Conservation (phyloP, 257 asterid genomes). For the Capsicum rhomboideum region DNA sequence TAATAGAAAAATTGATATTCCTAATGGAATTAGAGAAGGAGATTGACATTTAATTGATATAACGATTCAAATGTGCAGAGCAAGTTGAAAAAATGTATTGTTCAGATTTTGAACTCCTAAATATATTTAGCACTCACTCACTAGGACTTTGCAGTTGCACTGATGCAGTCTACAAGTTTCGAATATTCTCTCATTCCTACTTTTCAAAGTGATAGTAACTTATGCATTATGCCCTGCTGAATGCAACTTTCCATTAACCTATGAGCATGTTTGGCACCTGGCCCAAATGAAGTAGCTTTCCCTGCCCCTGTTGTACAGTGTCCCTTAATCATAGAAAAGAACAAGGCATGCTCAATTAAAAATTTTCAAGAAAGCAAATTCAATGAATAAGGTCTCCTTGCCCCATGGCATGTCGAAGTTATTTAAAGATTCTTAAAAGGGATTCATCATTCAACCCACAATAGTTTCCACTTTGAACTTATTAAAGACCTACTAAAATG, state of each 20-base stretch:
- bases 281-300: neutral
- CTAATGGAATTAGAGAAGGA: neutral
- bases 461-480: neutral
- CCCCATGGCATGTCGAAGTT: neutral
- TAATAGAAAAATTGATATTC: neutral
- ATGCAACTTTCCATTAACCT: neutral
- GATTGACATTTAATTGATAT: neutral
- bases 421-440: neutral
- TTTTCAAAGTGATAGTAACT: neutral
- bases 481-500: neutral
- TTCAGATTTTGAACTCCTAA: neutral
- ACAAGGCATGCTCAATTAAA: neutral
- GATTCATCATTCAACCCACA: neutral
- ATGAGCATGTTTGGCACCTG: neutral
- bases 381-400: neutral
- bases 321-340: neutral
- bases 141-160: neutral
- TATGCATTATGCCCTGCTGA: neutral
- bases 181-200: neutral
- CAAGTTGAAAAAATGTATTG: neutral
- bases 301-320: neutral
- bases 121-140: neutral
- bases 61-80: neutral
- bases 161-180: neutral
- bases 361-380: neutral